phyloP scores from a whole-genome alignment of 78 protist genomes.

The Dictyostelium intermedium region DNA sequence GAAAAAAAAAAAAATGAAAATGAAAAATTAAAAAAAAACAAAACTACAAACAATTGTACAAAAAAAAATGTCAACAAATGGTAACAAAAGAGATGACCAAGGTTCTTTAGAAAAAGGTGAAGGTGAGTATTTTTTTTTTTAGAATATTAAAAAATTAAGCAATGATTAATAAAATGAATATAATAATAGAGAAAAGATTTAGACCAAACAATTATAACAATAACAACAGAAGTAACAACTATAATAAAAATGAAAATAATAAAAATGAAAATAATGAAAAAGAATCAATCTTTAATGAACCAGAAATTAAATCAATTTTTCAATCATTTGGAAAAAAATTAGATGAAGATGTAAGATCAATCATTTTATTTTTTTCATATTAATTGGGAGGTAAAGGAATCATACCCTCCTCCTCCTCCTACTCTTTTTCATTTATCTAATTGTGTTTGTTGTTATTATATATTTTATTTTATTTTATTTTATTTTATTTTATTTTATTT shows the following conservation, averaged over 20 bases:
- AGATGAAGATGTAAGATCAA: conserved; percentile 39
- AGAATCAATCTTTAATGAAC: conserved; percentile 1
- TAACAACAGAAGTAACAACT: neutral
- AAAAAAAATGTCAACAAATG: neutral
- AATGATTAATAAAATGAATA: neutral
- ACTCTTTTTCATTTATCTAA: no score
- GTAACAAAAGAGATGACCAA: neutral
- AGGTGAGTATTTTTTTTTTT: neutral
- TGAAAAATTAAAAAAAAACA: no score
- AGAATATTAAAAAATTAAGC: no score
- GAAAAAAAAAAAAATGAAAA: neutral
- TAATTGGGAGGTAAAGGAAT: no score
- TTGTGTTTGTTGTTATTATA: no score
- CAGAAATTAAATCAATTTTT: conserved; percentile 35
- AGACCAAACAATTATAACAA: neutral
- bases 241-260: neutral
- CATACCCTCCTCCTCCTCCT: no score
- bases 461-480: neutral
- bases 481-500: neutral
- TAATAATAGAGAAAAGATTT: conserved; percentile 1
- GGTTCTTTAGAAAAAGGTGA: neutral
- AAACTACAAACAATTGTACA: neutral
- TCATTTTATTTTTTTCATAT: neutral
- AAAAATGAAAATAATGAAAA: neutral
- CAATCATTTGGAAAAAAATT: neutral